phyloP scores from a whole-genome alignment of 2,329 filamentous ascomycete species.

The Elsinoe arachidis region DNA sequence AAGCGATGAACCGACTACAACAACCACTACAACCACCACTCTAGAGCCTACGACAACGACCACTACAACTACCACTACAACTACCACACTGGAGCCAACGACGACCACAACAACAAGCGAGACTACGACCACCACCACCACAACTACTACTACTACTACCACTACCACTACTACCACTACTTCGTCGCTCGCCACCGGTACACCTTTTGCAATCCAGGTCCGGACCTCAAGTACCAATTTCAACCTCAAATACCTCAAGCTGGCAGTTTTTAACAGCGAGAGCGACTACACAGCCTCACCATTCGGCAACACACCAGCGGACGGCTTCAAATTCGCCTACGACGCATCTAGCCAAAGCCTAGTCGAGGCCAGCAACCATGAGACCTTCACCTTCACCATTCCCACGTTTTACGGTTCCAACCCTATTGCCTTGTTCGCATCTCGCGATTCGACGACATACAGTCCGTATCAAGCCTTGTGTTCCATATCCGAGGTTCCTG shows the following conservation, averaged over 20 bases:
- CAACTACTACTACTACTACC: not conserved
- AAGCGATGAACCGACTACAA: not conserved
- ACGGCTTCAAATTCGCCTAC: no score
- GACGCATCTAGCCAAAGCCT: no score
- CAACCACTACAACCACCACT: not conserved
- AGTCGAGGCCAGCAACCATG: no score
- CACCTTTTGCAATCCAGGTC: slow-evolving; percentile 4
- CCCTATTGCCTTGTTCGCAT: no score
- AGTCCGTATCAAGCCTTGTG: no score
- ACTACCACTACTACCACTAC: not conserved
- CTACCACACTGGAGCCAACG: not conserved
- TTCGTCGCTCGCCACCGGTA: not conserved
- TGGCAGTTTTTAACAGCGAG: not conserved
- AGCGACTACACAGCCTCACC: no score
- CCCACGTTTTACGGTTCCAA: no score
- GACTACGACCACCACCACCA: not conserved
- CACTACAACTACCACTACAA: not conserved
- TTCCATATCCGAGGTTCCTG: no score
- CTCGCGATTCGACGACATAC: no score
- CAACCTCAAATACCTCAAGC: not conserved
- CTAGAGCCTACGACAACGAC: not conserved
- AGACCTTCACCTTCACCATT: no score
- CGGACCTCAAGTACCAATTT: not conserved
- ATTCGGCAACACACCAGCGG: no score
- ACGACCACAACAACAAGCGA: not conserved